Percentiles rank a stretch among this genome's conserved stretches.
These are phyloP conservation scores for Penicillium steckii DNA, from an alignment of 495 filamentous ascomycete species.

Conservation along the genomic window DNA sequence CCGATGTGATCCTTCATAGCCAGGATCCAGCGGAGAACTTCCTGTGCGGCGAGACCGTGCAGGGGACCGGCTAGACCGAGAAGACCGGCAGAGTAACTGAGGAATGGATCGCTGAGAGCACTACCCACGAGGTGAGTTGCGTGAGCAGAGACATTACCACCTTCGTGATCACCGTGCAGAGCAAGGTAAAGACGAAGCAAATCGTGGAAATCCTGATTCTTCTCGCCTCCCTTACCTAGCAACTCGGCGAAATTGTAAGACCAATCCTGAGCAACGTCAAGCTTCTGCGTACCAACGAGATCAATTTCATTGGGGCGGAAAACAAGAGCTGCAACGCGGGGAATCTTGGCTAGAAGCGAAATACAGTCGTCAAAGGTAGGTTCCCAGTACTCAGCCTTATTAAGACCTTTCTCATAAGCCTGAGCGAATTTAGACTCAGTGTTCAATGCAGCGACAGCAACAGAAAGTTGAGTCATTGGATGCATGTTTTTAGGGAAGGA, in stretches of 20 bases:
- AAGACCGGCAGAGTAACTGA: slow-evolving; percentile 93
- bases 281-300: slow-evolving; percentile 42
- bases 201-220: slow-evolving; percentile 94
- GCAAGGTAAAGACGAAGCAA: slow-evolving; percentile 90
- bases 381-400: slow-evolving; percentile 98
- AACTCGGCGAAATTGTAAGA: slow-evolving; percentile 97
- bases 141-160: slow-evolving; percentile 96
- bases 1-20: slow-evolving; percentile 91
- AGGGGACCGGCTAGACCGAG: slow-evolving; percentile 93
- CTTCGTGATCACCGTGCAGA: slow-evolving; percentile 96
- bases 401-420: slow-evolving; percentile 83
- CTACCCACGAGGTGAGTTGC: slow-evolving; percentile 97
- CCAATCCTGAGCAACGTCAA: slow-evolving; percentile 78
- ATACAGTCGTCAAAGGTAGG: slow-evolving; percentile 97
- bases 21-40: slow-evolving; percentile 93
- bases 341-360: slow-evolving; percentile 90
- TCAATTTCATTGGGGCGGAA: slow-evolving; percentile 87
- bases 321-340: slow-evolving; percentile 94
- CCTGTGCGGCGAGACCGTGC: slow-evolving; percentile 94
- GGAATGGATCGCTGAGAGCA: slow-evolving; percentile 90
- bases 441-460: slow-evolving; percentile 90
- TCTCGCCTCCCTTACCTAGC: slow-evolving; percentile 82
- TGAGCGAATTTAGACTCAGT: slow-evolving; percentile 90
- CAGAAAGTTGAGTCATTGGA: slow-evolving; percentile 97
- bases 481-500: slow-evolving; percentile 85